A percentile compares a stretch with the other conserved stretches of the same genome.
These are phyloP conservation scores for Pythium phragmitis DNA, from an alignment of 352 stramenopile species.

Conservation along the genomic window DNA sequence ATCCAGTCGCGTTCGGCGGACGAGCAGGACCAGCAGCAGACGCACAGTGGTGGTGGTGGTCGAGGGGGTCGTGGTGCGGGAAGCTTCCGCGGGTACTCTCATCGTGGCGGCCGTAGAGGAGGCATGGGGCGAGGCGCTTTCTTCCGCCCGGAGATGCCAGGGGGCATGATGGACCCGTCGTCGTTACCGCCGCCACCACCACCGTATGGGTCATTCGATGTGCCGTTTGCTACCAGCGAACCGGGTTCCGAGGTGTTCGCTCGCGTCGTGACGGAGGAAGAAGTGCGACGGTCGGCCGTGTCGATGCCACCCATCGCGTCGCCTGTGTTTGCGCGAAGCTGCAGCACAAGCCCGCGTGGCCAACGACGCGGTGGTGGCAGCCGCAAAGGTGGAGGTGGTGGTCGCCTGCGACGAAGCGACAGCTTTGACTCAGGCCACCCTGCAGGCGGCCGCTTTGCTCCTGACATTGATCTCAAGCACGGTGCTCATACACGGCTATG, in stretches of 20 bases:
- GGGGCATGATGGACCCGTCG: conserved; percentile 15
- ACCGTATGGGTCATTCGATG: conserved; percentile 1
- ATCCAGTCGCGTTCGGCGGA: conserved; percentile 1
- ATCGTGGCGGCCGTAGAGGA: conserved; percentile 17
- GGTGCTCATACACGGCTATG: conserved; percentile 45
- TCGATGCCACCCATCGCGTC: background rate
- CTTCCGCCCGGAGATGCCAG: conserved; percentile 16
- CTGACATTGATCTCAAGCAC: conserved; percentile 32
- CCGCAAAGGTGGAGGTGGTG: conserved; percentile 13
- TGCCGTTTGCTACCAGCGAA: background rate
- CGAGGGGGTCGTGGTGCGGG: conserved; percentile 5
- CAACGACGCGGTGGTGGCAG: conserved; percentile 9
- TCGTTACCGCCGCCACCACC: background rate
- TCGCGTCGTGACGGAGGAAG: conserved; percentile 4
- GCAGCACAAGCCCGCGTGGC: conserved; percentile 9
- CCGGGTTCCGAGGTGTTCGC: conserved; percentile 9
- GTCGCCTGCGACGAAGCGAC: conserved; percentile 32
- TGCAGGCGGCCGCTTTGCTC: conserved; percentile 3
- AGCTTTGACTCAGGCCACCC: conserved; percentile 48
- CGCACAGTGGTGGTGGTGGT: background rate
- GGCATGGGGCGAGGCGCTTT: conserved; percentile 3
- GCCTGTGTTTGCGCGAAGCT: conserved; percentile 15
- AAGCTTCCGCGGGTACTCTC: background rate
- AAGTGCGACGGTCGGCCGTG: background rate
- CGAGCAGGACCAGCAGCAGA: background rate